Percentiles rank a stretch among this genome's conserved stretches.
Evolutionary conservation across 108 stramenopile genomes (phyloP).

Genomic region (Cyclotella distinguenda): DNA sequence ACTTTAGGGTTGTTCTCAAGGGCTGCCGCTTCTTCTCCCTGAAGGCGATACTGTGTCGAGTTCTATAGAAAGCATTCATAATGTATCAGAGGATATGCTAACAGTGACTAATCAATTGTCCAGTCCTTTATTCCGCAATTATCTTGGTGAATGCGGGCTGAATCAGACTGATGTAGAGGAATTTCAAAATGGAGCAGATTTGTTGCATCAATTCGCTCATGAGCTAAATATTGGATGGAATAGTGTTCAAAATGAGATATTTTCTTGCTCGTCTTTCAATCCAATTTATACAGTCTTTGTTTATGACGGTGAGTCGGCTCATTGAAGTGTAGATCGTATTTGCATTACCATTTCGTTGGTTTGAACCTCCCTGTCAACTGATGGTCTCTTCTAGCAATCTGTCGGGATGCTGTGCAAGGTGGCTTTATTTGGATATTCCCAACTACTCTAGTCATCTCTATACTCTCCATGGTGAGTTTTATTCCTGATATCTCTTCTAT

Average conservation of each 20-base stretch:
- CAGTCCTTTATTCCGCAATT: background rate
- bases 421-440: slow-evolving; percentile 30
- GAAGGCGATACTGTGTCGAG: background rate
- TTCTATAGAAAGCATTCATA: background rate
- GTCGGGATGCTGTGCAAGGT: slow-evolving; percentile 21
- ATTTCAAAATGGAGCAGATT: slow-evolving; percentile 20
- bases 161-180: background rate
- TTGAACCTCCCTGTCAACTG: background rate
- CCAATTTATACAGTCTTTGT: slow-evolving; percentile 27
- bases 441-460: background rate
- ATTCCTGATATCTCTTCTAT: too few species aligned
- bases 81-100: background rate
- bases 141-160: background rate
- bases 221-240: slow-evolving; percentile 3
- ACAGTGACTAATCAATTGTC: background rate
- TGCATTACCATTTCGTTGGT: background rate
- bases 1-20: slow-evolving; percentile 3
- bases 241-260: slow-evolving; percentile 11
- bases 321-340: background rate
- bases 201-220: slow-evolving; percentile 13
- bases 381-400: slow-evolving; percentile 5
- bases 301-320: slow-evolving; percentile 19
- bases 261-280: slow-evolving; percentile 22
- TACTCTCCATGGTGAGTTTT: slow-evolving; percentile 10
- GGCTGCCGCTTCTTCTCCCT: background rate